Conservation (phyloP, 2,329 filamentous ascomycete genomes). For the Proliferodiscus dingleyae region DNA sequence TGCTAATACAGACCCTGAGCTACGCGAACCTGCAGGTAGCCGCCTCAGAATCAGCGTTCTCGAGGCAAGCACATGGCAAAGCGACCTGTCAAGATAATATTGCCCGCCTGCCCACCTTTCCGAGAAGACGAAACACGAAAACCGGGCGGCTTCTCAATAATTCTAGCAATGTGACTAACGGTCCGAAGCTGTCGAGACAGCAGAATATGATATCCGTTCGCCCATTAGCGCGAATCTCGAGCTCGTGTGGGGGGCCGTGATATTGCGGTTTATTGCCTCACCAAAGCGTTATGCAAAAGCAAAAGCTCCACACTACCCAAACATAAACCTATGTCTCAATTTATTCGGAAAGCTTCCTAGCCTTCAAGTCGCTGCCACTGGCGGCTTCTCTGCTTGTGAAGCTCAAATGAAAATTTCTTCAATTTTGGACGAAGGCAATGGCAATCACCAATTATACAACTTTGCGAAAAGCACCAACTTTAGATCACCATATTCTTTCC, state of each 20-base stretch:
- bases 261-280: no score
- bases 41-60: slow-evolving; percentile 5
- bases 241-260: neutral
- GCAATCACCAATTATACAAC: no score
- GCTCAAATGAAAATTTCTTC: no score
- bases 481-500: neutral
- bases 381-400: no score
- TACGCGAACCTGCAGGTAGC: slow-evolving; percentile 3
- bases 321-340: no score
- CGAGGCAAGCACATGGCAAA: slow-evolving; percentile 14
- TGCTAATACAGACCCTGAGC: neutral
- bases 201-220: neutral
- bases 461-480: slow-evolving; percentile 5
- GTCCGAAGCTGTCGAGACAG: neutral
- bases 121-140: neutral
- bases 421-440: no score
- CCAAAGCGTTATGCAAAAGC: no score
- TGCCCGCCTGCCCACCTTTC: neutral
- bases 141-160: neutral
- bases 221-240: neutral
- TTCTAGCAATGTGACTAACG: neutral
- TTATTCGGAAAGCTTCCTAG: no score
- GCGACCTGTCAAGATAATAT: slow-evolving; percentile 4
- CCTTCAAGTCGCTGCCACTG: no score
- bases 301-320: no score